Percentiles rank a stretch among this genome's conserved stretches.
Evolutionary conservation across 352 stramenopile genomes (phyloP).

Genomic region (Phytopythium mirpurense): DNA sequence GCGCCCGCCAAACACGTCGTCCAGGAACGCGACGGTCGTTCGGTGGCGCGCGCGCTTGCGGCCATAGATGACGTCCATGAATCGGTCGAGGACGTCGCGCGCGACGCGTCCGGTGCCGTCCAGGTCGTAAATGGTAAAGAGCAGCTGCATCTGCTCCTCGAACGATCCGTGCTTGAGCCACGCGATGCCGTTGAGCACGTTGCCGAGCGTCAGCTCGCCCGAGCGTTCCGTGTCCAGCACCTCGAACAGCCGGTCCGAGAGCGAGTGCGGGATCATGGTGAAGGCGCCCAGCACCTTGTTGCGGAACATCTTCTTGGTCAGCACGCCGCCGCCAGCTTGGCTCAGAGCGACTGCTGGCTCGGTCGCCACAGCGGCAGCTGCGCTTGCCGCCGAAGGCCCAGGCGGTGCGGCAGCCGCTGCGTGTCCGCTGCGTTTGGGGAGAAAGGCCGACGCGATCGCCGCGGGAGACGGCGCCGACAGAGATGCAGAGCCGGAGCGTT

Average conservation of each 20-base stretch:
- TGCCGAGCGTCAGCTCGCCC: slow-evolving; percentile 57
- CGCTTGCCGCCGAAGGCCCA: background rate
- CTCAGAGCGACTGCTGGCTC: background rate
- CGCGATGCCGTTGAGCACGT: slow-evolving; percentile 63
- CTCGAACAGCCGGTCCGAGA: slow-evolving; percentile 82
- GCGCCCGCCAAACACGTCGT: slow-evolving; percentile 46
- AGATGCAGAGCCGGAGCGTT: background rate
- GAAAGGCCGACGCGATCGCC: slow-evolving; percentile 3
- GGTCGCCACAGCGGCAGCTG: background rate
- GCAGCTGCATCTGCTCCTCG: slow-evolving; percentile 68
- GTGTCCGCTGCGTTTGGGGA: background rate
- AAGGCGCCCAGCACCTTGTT: slow-evolving; percentile 74
- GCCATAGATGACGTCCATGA: slow-evolving; percentile 86
- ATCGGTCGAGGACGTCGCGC: slow-evolving; percentile 64
- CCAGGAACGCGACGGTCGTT: slow-evolving; percentile 46
- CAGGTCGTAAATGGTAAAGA: slow-evolving; percentile 86
- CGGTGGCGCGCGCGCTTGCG: slow-evolving; percentile 33
- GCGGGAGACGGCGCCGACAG: background rate
- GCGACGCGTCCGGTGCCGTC: slow-evolving; percentile 53
- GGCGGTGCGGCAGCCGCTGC: slow-evolving; percentile 3
- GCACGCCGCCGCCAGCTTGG: slow-evolving; percentile 7
- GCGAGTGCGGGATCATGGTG: slow-evolving; percentile 70
- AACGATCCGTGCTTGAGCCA: slow-evolving; percentile 71
- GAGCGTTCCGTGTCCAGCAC: slow-evolving; percentile 69
- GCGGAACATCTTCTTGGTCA: slow-evolving; percentile 79